These are phyloP conservation scores for Botrytis tulipae DNA, from an alignment of 2,329 filamentous ascomycete species.

Conservation along the genomic window DNA sequence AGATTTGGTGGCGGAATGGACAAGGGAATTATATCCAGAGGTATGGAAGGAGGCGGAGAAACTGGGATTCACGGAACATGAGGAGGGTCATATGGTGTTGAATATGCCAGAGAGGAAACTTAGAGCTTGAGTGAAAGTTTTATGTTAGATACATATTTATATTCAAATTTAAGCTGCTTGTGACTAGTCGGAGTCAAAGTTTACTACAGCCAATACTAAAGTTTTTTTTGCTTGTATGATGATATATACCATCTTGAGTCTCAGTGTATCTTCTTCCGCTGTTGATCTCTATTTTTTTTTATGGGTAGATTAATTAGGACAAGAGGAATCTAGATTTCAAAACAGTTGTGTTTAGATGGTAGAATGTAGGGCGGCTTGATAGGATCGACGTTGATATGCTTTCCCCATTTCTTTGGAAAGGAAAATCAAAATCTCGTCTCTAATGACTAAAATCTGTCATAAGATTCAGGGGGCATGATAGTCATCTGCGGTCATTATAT, in stretches of 20 bases:
- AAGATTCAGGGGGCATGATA: neutral
- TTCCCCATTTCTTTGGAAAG: too few species aligned
- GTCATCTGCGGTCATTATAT: neutral
- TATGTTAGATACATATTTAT: neutral
- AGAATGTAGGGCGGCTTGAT: neutral
- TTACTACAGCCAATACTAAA: neutral
- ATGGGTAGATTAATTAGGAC: neutral
- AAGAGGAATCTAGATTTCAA: neutral
- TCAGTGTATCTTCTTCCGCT: neutral
- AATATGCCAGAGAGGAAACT: slow-evolving; percentile 32
- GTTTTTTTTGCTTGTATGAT: neutral
- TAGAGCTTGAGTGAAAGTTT: slow-evolving; percentile 26
- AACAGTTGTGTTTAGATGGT: fast-evolving
- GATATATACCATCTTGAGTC: neutral
- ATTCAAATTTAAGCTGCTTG: too few species aligned
- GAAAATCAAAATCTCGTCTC: neutral
- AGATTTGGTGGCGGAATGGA: slow-evolving; percentile 71
- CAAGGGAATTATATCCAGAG: slow-evolving; percentile 62
- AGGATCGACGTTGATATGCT: neutral
- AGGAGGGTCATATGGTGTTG: slow-evolving; percentile 34
- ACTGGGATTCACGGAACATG: slow-evolving; percentile 30
- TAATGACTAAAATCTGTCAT: neutral
- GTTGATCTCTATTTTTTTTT: too few species aligned
- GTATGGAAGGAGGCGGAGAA: slow-evolving; percentile 62
- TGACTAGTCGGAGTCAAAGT: neutral